Base-by-base conservation (phyloP, 1,284 basidiomycete genomes). In the Rugiboletus extremiorientalis region DNA sequence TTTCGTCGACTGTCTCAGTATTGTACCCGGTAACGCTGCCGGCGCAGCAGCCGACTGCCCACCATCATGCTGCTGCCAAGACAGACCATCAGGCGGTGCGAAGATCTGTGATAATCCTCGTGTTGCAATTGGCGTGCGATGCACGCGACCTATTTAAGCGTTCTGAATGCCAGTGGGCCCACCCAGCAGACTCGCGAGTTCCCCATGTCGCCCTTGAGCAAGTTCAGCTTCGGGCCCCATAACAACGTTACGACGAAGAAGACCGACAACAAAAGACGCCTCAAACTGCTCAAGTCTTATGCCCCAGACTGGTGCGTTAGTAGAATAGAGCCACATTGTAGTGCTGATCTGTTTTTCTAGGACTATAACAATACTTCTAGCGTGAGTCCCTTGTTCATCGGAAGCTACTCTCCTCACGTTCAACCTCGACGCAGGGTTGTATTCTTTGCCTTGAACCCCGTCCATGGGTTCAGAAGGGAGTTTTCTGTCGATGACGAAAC, bases 401-500 rank as follows among this genome's bases (percentile, higher is more conserved):
- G n/a, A 33, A 40, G 6, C 3, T 18, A 34, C 23, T 15, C 23
- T 14, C 27, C 45, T 60, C 43, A 56, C 55, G 14, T 15, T 54
- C 52, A 37, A 46, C 40, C 31, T 30, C 58, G 40, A 25, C 62
- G 45, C 62, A 93, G 91, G 51, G 82, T 77, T 2, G 64, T 84
- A 2, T 88, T 93, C 68, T 85, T 86, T 67, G 79, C 84, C 11
- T 74, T 96, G 20, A 83, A 93, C 67, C 76, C 80, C 27, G 79
- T 94, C 4, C 78, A 87, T 46, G 96, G 96, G 7, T 96, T 90
- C 74, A 84, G 89, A 65, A 79, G 96, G 54, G 83, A 86, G 54
- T 97, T 97, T 74, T 94, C 91, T 1, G 76, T 96, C 16, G 78
- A 80, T 38, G 94, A 97, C 72, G 86, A 86, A 15, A 86, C 91